A percentile compares a stretch with the other conserved stretches of the same genome.
Evolutionary conservation across 768 basidiomycete genomes (phyloP).

Genomic region (Asterophora parasitica): DNA sequence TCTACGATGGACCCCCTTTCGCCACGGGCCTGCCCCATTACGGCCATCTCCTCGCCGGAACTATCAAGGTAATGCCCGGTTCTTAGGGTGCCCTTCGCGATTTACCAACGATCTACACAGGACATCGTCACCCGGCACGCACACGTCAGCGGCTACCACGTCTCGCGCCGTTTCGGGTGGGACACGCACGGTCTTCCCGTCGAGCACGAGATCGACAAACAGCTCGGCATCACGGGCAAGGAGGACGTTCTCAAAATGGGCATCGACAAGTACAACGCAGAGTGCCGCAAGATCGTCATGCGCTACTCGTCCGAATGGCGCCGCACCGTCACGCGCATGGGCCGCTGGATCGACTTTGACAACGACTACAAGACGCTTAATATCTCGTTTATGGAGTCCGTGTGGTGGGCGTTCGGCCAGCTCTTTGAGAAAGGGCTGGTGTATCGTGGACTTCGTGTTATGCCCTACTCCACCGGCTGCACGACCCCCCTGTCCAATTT

Average conservation of each 20-base stretch:
- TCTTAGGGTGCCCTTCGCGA: background rate
- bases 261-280: conserved; percentile 95
- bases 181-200: conserved; percentile 98
- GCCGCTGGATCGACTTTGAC: conserved; percentile 99
- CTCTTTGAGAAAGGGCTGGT: conserved; percentile 91
- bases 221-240: conserved; percentile 84
- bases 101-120: conserved; percentile 36
- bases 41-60: conserved; percentile 89
- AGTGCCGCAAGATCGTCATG: conserved; percentile 97
- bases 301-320: conserved; percentile 95
- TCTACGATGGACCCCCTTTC: conserved; percentile 97
- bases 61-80: conserved; percentile 65
- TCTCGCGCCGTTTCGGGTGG: conserved; percentile 95
- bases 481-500: conserved; percentile 97
- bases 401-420: conserved; percentile 98
- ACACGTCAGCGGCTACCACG: conserved; percentile 87
- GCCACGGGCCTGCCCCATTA: conserved; percentile 97
- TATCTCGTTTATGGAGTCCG: conserved; percentile 90
- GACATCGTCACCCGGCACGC: conserved; percentile 98
- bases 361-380: conserved; percentile 99
- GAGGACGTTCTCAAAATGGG: conserved; percentile 94
- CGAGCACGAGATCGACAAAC: conserved; percentile 99
- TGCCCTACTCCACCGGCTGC: conserved; percentile 97
- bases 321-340: conserved; percentile 92
- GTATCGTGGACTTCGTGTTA: conserved; percentile 89